These are phyloP conservation scores for Fusarium torulosum DNA, from an alignment of 2,329 filamentous ascomycete species.

Conservation along the genomic window DNA sequence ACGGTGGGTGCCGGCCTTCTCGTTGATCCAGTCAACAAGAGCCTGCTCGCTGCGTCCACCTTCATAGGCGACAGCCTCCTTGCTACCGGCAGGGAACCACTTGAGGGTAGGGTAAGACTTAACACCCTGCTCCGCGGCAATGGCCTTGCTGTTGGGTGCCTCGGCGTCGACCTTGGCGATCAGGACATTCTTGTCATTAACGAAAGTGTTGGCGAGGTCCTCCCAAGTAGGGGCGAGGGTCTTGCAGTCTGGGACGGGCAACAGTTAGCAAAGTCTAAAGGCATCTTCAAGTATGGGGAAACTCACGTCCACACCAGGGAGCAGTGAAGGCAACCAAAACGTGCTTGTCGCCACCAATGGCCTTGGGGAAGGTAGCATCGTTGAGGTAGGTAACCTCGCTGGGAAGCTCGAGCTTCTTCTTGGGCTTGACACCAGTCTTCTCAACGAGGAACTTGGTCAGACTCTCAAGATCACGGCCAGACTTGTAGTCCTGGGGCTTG, in stretches of 20 bases:
- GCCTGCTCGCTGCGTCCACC: slow-evolving; percentile 82
- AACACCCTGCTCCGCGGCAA: slow-evolving; percentile 81
- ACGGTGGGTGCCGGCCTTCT: slow-evolving; percentile 89
- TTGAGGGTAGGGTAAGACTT: slow-evolving; percentile 96
- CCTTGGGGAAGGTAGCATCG: slow-evolving; percentile 80
- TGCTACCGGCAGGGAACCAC: slow-evolving; percentile 91
- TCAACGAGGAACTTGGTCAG: slow-evolving; percentile 83
- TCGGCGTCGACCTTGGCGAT: slow-evolving; percentile 98
- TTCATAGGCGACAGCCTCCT: slow-evolving; percentile 76
- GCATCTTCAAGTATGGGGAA: neutral
- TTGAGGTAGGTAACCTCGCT: slow-evolving; percentile 85
- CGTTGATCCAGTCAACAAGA: slow-evolving; percentile 86
- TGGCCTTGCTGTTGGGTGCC: slow-evolving; percentile 83
- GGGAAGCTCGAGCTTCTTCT: slow-evolving; percentile 78
- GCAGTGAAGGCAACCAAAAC: slow-evolving; percentile 97
- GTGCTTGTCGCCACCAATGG: slow-evolving; percentile 86
- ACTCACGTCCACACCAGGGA: slow-evolving; percentile 98
- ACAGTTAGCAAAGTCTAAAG: slow-evolving; percentile 19
- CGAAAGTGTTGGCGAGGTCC: slow-evolving; percentile 83
- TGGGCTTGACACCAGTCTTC: slow-evolving; percentile 87
- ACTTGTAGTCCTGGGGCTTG: slow-evolving; percentile 85
- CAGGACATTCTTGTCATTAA: slow-evolving; percentile 80
- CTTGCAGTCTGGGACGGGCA: slow-evolving; percentile 84
- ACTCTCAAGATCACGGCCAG: slow-evolving; percentile 88
- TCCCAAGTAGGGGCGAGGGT: slow-evolving; percentile 92